Evolutionary conservation across 2,329 filamentous ascomycete species (phyloP).

Genomic region (Tetracladium maxilliforme): DNA sequence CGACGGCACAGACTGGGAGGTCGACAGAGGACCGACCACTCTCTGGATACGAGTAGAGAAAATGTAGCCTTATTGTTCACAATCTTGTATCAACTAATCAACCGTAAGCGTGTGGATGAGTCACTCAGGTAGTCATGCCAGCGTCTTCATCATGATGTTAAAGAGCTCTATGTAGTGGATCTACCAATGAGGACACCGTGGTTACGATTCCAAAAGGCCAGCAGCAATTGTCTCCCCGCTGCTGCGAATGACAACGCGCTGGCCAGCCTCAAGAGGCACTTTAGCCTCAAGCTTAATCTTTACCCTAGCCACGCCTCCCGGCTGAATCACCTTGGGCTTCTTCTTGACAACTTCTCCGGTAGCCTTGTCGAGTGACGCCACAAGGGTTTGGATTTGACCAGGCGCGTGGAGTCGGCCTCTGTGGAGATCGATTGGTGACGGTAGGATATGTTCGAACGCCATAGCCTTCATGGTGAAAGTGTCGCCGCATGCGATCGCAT

Average conservation of each 20-base stretch:
- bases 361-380: constrained; percentile 64
- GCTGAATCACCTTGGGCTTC: constrained; percentile 71
- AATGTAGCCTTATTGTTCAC: too few relatives aligned
- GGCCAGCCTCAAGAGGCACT: constrained; percentile 67
- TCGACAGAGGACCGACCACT: too few relatives aligned
- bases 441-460: constrained; percentile 79
- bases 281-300: constrained; percentile 58
- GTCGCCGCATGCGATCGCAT: constrained; percentile 56
- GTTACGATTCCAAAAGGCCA: constrained; percentile 56
- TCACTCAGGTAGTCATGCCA: too few relatives aligned
- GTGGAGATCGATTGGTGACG: constrained; percentile 81
- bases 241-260: constrained; percentile 66
- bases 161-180: not conserved
- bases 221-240: constrained; percentile 78
- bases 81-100: too few relatives aligned
- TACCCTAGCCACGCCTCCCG: constrained; percentile 63
- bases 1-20: too few relatives aligned
- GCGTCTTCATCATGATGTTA: not conserved
- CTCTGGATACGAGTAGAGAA: too few relatives aligned
- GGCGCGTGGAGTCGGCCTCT: constrained; percentile 68
- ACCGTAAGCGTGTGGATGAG: too few relatives aligned
- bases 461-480: constrained; percentile 72
- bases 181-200: not conserved
- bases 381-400: constrained; percentile 57
- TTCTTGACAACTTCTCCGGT: constrained; percentile 67